A percentile compares a stretch with the other conserved stretches of the same genome.
phyloP scores from a whole-genome alignment of 1,139 yeast genomes.

The Nematodospora anomalae region DNA sequence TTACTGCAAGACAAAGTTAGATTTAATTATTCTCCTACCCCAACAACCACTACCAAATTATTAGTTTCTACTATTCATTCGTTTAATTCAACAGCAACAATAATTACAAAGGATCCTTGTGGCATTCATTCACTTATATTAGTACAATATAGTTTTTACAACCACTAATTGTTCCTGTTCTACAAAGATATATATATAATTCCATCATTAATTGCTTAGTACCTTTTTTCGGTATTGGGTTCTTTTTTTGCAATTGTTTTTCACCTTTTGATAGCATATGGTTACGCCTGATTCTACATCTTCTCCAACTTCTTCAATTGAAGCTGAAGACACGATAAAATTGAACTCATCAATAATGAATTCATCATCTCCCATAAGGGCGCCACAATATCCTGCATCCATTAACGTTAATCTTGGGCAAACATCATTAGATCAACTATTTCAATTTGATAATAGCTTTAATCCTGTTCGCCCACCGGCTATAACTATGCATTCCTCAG shows the following conservation, averaged over 20 bases:
- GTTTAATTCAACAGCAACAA: too few relatives aligned
- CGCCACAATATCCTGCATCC: slow-evolving; percentile 3
- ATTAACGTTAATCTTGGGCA: neutral
- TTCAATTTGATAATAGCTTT: slow-evolving; percentile 5
- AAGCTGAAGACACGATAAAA: slow-evolving; percentile 27
- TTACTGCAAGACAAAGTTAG: too few relatives aligned
- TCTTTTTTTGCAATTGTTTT: slow-evolving; percentile 3
- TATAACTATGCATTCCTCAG: neutral
- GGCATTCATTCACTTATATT: too few relatives aligned
- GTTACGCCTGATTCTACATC: slow-evolving; percentile 12
- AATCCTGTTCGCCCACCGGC: slow-evolving; percentile 5
- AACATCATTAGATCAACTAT: slow-evolving; percentile 6
- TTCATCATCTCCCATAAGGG: slow-evolving; percentile 17
- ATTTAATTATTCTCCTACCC: too few relatives aligned
- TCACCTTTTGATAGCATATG: slow-evolving; percentile 5
- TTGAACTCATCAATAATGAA: slow-evolving; percentile 22
- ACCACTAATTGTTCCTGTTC: too few relatives aligned
- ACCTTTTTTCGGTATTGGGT: too few relatives aligned
- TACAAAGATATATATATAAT: too few relatives aligned
- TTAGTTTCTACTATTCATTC: too few relatives aligned
- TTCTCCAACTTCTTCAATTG: slow-evolving; percentile 17
- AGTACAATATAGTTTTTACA: too few relatives aligned
- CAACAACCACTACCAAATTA: too few relatives aligned
- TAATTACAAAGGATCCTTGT: too few relatives aligned
- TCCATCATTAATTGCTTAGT: too few relatives aligned